Conservation (phyloP, 371 early-diverging fungal species). For the Mortierella sp. region DNA sequence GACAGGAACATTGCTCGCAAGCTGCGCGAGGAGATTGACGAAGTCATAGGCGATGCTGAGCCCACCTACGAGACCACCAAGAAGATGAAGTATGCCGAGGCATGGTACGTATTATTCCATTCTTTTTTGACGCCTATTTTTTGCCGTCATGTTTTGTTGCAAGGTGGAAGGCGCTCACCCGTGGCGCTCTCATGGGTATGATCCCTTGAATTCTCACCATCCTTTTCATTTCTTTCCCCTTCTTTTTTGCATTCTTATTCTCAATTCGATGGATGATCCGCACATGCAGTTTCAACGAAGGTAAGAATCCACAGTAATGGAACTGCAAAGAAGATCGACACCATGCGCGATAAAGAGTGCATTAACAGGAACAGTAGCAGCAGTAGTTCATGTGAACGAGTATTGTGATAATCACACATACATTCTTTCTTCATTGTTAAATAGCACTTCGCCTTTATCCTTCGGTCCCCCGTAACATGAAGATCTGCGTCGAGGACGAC, state of each 20-base stretch:
- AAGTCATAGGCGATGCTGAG: conserved; percentile 39
- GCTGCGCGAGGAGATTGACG: conserved; percentile 72
- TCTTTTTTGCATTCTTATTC: no score
- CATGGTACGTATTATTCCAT: conserved; percentile 33
- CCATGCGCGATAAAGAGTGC: background rate
- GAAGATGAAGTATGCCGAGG: conserved; percentile 57
- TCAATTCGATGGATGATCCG: background rate
- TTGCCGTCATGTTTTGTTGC: background rate
- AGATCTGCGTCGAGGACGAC: conserved; percentile 77
- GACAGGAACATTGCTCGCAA: conserved; percentile 69
- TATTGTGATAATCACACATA: background rate
- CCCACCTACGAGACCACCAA: conserved; percentile 54
- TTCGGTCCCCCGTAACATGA: conserved; percentile 78
- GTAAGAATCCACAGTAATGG: background rate
- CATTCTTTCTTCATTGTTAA: background rate
- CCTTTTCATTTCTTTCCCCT: background rate
- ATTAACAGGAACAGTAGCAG: background rate
- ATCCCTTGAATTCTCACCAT: background rate
- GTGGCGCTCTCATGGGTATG: background rate
- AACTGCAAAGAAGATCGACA: background rate
- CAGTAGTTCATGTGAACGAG: background rate
- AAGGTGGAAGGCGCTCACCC: background rate
- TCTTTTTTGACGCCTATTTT: background rate
- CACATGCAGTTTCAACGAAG: conserved; percentile 9
- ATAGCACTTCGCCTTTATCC: conserved; percentile 79